Base-by-base conservation (phyloP, 306 rosid species). In the Quercus cerris region DNA sequence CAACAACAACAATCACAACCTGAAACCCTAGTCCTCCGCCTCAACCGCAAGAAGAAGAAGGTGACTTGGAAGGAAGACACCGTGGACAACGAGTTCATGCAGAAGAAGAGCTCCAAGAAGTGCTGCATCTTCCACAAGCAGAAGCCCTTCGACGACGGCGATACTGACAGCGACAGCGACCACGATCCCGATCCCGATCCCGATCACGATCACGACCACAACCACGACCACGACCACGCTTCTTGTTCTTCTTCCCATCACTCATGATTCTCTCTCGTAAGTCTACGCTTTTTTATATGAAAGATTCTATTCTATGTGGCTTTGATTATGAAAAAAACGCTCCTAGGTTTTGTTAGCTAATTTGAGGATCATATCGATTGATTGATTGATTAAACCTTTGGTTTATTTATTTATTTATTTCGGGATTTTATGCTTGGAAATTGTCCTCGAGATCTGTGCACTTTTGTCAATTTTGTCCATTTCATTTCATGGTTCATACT, bases 31-130 rank as follows among this genome's bases (percentile, higher is more conserved):
- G 87, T 90, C 52, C 85, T 94, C 69, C 88, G 88, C 52, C 91
- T 94, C 66, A 87, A 87, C 74, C 94, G 94, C 85, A 94, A 84
- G 94, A 92, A 89, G 91, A 89, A 93, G 95, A 90, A 89, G 83
- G 98, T 95, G 30, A 35, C 91, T 0, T 95, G 99, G 98, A 95
- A 93, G 82, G 97, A 95, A 46, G 99, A 94, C 44, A 95, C 98
- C 7, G 87, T 95, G 28, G 99, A 95, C 87, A 95, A 95, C 78
- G 99, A 95, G 89, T 93, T 91, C 71, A 86, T 95, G 98, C 92
- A 90, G 87, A 95, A 93, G 88, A 95, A 95, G 86, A 93, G 98
- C 82, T 95, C 98, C 82, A 95, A 95, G 77, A 95, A 93, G 82
- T 95, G 99, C 61, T 95, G 99, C 77, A 93, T 95, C 83, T 95